A percentile compares a stretch with the other conserved stretches of the same genome.
Evolutionary conservation across 2,329 filamentous ascomycete genomes (phyloP).

Genomic region (Diaporthe ampelina): DNA sequence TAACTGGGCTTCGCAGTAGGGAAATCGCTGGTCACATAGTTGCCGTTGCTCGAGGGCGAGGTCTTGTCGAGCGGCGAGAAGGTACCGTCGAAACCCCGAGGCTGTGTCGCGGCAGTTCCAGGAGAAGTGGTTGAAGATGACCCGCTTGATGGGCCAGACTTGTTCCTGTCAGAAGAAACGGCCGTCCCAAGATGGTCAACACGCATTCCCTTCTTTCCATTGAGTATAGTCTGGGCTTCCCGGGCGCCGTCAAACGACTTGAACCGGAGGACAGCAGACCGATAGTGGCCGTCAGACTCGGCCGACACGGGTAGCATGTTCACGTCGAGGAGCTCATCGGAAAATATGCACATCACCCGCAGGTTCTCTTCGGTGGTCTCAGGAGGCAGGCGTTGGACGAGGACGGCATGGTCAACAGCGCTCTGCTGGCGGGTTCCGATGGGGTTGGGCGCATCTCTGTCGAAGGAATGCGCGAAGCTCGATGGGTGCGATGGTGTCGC

Average conservation of each 20-base stretch:
- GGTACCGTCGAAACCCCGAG: slow-evolving; percentile 71
- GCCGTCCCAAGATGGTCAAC: slow-evolving; percentile 68
- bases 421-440: slow-evolving; percentile 48
- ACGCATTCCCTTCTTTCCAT: slow-evolving; percentile 66
- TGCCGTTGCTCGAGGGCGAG: slow-evolving; percentile 70
- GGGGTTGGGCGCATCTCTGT: slow-evolving; percentile 58
- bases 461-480: slow-evolving; percentile 54
- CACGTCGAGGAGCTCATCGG: slow-evolving; percentile 66
- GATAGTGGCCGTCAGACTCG: slow-evolving; percentile 64
- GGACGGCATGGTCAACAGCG: slow-evolving; percentile 52
- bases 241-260: slow-evolving; percentile 65
- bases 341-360: slow-evolving; percentile 71
- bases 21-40: slow-evolving; percentile 68
- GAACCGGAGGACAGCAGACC: slow-evolving; percentile 68
- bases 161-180: slow-evolving; percentile 34
- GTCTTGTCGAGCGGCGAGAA: slow-evolving; percentile 75
- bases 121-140: slow-evolving; percentile 51
- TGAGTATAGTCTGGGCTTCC: slow-evolving; percentile 69
- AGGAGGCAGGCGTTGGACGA: slow-evolving; percentile 68
- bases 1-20: slow-evolving; percentile 67
- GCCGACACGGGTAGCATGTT: slow-evolving; percentile 65
- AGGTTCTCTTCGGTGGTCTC: slow-evolving; percentile 68
- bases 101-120: slow-evolving; percentile 63
- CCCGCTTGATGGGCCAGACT: slow-evolving; percentile 44
- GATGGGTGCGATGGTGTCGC: slow-evolving; percentile 53